These are phyloP conservation scores for Lolium multiflorum DNA, from an alignment of 176 grass and related monocot genomes.

Conservation along the genomic window DNA sequence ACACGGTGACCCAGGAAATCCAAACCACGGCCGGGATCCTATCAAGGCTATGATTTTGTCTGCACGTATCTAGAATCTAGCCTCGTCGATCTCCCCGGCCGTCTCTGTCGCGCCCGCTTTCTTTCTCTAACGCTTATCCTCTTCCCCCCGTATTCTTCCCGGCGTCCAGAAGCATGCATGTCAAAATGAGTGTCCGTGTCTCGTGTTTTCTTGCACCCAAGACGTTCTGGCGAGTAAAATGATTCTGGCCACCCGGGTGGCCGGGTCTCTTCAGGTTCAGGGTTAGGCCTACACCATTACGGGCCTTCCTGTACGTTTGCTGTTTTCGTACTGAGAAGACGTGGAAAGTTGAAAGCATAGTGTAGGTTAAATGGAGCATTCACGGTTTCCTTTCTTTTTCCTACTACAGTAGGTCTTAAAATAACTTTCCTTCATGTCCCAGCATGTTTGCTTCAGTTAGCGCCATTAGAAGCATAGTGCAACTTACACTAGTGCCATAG, in stretches of 20 bases:
- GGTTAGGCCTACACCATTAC: constrained; percentile 28
- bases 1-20: neutral
- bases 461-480: neutral
- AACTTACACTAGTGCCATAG: neutral
- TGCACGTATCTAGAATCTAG: constrained; percentile 32
- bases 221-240: constrained; percentile 23
- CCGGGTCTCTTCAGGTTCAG: neutral
- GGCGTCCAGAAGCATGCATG: neutral
- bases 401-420: neutral
- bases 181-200: constrained; percentile 35
- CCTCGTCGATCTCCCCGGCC: neutral
- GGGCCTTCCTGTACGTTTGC: neutral
- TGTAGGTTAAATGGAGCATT: neutral
- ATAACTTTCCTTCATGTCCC: neutral
- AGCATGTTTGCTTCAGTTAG: neutral
- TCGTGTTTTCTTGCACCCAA: constrained; percentile 6
- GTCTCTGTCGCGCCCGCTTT: constrained; percentile 17
- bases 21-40: neutral
- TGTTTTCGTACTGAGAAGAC: neutral
- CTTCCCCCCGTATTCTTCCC: neutral
- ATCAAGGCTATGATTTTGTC: neutral
- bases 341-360: constrained; percentile 1
- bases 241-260: constrained; percentile 28
- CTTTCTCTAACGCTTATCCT: neutral
- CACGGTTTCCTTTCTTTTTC: neutral